Percentiles rank a stretch among this genome's conserved stretches.
Conservation (phyloP, 2,329 filamentous ascomycete species). For the Alternaria rosae region DNA sequence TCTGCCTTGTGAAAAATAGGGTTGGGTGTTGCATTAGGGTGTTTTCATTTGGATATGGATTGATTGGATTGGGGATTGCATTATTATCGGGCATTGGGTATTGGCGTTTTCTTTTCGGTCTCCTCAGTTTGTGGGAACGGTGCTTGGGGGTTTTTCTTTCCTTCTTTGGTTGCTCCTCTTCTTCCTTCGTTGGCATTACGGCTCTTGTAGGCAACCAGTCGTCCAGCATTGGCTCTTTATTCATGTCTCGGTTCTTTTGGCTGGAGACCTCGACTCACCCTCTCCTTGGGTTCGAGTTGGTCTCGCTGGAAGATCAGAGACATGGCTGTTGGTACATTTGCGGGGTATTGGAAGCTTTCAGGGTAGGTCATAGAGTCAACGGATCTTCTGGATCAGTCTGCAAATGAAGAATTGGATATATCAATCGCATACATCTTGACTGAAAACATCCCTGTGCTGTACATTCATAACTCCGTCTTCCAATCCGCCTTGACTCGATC, state of each 20-base stretch:
- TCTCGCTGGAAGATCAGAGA: background rate
- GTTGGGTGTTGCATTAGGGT: background rate
- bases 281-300: constrained; percentile 19
- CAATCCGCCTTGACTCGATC: fast-evolving
- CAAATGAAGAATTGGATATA: background rate
- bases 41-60: background rate
- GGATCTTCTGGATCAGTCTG: background rate
- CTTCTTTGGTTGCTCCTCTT: background rate
- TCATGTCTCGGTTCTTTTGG: background rate
- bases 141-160: background rate
- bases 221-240: background rate
- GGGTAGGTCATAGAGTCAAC: background rate
- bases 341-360: background rate
- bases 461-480: too few relatives aligned
- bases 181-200: background rate
- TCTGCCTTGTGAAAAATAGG: background rate
- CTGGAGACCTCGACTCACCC: constrained; percentile 20
- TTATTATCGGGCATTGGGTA: background rate
- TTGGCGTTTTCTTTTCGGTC: background rate
- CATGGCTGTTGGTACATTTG: too few relatives aligned
- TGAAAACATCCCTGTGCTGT: too few relatives aligned
- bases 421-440: background rate
- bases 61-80: background rate
- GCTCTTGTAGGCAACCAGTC: background rate
- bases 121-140: background rate